Conservation (phyloP, 768 basidiomycete genomes). For the Lactarius hengduanensis region DNA sequence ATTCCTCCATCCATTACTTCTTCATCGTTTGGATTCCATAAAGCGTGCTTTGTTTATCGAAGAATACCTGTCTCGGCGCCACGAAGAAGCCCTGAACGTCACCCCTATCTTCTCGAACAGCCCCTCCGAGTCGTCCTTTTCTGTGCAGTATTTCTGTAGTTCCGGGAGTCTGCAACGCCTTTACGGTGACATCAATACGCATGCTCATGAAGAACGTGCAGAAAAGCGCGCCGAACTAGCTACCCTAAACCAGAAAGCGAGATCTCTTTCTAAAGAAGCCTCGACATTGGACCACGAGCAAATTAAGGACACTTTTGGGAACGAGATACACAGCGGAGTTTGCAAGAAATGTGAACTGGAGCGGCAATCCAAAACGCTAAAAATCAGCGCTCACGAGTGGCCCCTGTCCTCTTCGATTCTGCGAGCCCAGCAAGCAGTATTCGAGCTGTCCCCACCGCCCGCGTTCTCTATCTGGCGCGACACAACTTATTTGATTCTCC, state of each 20-base stretch:
- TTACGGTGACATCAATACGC: not conserved
- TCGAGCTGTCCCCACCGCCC: conserved; percentile 14
- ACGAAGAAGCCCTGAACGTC: not conserved
- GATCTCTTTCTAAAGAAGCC: not conserved
- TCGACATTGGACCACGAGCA: not conserved
- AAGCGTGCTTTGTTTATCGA: conserved; percentile 15
- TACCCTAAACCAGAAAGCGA: not conserved
- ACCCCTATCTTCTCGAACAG: conserved; percentile 18
- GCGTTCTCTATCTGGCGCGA: conserved; percentile 22
- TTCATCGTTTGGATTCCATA: conserved; percentile 33
- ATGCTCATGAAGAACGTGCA: conserved; percentile 1
- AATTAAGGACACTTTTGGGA: too few species aligned
- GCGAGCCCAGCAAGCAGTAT: conserved; percentile 9
- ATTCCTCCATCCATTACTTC: conserved; percentile 44
- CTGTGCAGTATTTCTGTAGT: conserved; percentile 12
- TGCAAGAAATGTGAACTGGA: conserved; percentile 15
- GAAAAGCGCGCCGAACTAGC: conserved; percentile 6
- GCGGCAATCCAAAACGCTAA: not conserved
- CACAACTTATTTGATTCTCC: conserved; percentile 15
- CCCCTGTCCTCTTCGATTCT: conserved; percentile 1
- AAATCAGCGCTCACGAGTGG: conserved; percentile 20
- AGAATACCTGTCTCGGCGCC: conserved; percentile 16
- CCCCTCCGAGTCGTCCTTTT: conserved; percentile 1
- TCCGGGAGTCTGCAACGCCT: conserved; percentile 7
- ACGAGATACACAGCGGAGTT: not conserved